These are phyloP conservation scores for Sungouiozyma ichnusensis DNA, from an alignment of 805 yeast species.

Conservation along the genomic window DNA sequence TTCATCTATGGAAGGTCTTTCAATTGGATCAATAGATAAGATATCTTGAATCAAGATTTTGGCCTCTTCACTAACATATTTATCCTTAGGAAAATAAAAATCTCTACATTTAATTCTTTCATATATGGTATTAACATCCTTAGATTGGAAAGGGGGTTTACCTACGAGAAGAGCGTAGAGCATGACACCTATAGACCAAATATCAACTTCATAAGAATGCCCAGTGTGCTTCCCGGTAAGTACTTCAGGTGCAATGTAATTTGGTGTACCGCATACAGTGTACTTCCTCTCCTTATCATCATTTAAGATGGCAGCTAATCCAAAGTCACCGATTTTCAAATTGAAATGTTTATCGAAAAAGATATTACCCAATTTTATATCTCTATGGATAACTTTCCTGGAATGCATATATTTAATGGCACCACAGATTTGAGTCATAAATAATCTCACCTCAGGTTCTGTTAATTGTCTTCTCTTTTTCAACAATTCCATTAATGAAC, in stretches of 20 bases:
- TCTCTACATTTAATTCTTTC: slow-evolving; percentile 82
- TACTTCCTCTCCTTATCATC: slow-evolving; percentile 63
- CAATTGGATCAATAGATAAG: slow-evolving; percentile 64
- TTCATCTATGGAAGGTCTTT: slow-evolving; percentile 72
- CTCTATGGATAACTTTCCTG: slow-evolving; percentile 90
- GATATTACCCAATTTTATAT: slow-evolving; percentile 89
- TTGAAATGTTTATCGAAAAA: slow-evolving; percentile 92
- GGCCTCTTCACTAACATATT: slow-evolving; percentile 60
- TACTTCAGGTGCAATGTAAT: slow-evolving; percentile 97
- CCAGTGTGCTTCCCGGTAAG: slow-evolving; percentile 80
- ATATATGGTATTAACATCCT: slow-evolving; percentile 85
- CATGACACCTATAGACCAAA: slow-evolving; percentile 98
- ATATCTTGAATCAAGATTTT: slow-evolving; percentile 59
- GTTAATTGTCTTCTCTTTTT: slow-evolving; percentile 74
- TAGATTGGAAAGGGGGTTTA: slow-evolving; percentile 96
- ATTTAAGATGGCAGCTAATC: slow-evolving; percentile 90
- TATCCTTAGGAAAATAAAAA: slow-evolving; percentile 65
- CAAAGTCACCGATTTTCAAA: slow-evolving; percentile 94
- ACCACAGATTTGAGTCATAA: slow-evolving; percentile 87
- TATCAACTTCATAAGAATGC: slow-evolving; percentile 89
- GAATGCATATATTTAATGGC: slow-evolving; percentile 89
- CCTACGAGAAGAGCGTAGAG: slow-evolving; percentile 86
- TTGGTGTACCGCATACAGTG: slow-evolving; percentile 98
- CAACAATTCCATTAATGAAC: slow-evolving; percentile 84
- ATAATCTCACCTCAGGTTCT: slow-evolving; percentile 85